Base-by-base conservation (phyloP, 331 rosid species). In the Acacia pycnantha region DNA sequence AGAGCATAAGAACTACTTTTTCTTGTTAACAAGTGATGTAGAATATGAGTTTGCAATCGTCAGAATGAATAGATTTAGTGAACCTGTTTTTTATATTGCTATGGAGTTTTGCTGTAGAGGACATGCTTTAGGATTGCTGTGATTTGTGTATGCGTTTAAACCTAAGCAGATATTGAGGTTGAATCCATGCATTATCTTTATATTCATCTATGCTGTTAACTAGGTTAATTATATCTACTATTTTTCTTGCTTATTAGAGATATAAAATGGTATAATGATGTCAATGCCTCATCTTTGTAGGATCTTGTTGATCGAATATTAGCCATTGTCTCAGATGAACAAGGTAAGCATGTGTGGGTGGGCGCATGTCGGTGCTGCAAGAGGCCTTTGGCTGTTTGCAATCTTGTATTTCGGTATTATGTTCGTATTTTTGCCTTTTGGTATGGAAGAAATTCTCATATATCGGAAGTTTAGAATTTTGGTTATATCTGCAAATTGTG, bases 291-390 rank as follows among this genome's bases (percentile, higher is more conserved):
- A 70, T 88, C 78, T 48, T 29, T 87, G 88, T 83, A 96, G 99
- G 94, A 76, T 76, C 80, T 76, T 76, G 80, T 76, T 76, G 80
- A 76, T 61, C 89, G 95, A 69, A 91, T 91, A 77, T 85, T 89
- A 59, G 70, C 82, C 59, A 50, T 89, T 80, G 75, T 91, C 73
- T 86, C 91, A 64, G 97, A 96, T 65, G 98, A 91, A 6, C 94
- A 91, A 90, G 98, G 99, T 94, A 89, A 80, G 82, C 44, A 50
- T 22, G n/a, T 43, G 56, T 21, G 40, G 58, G 24, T 26, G 37
- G 75, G 77, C 16, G 24, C 53, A 16, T 77, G 13, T 73, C 71
- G 48, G 26, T 44, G 31, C 6, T 5, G 15, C 54, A 33, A 21
- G 77, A 51, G 41, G 66, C 26, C 71, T 73, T 74, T 80, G 65